A percentile compares a stretch with the other conserved stretches of the same genome.
Conservation (phyloP, 2,329 filamentous ascomycete species). For the Thyridium curvatum region DNA sequence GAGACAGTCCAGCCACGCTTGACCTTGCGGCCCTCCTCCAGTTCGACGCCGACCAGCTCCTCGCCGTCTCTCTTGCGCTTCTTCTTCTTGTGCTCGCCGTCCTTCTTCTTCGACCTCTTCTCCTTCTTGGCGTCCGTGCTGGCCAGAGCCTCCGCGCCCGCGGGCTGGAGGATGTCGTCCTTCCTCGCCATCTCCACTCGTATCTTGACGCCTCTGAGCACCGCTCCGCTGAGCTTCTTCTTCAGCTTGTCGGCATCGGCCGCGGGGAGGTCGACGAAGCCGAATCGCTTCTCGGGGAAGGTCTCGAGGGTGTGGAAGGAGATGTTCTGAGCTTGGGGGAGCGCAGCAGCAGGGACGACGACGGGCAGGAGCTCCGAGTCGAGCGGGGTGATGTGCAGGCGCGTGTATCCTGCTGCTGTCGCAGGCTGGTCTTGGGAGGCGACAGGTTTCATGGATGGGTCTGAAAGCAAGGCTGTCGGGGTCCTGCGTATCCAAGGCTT, state of each 20-base stretch:
- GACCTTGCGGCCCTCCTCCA: conserved; percentile 69
- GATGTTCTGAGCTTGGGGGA: conserved; percentile 65
- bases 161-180: conserved; percentile 40
- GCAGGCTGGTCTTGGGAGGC: neutral
- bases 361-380: conserved; percentile 66
- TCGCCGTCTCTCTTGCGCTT: conserved; percentile 47
- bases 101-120: conserved; percentile 22
- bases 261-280: conserved; percentile 76
- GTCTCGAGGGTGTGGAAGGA: conserved; percentile 85
- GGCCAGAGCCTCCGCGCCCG: conserved; percentile 16
- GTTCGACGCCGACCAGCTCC: conserved; percentile 58
- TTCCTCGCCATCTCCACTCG: conserved; percentile 75
- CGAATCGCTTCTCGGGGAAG: conserved; percentile 86
- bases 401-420: conserved; percentile 28
- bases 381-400: conserved; percentile 86
- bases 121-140: conserved; percentile 27
- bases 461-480: too few relatives aligned
- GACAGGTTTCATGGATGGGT: neutral
- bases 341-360: conserved; percentile 63
- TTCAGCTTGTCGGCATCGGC: conserved; percentile 85
- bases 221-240: conserved; percentile 83
- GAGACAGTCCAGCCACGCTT: conserved; percentile 86
- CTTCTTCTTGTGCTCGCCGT: conserved; percentile 27
- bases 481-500: too few relatives aligned
- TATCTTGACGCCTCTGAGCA: conserved; percentile 79